Evolutionary conservation across 164 flowering plant species (phyloP).

Genomic region (Nelumbo lutea): DNA sequence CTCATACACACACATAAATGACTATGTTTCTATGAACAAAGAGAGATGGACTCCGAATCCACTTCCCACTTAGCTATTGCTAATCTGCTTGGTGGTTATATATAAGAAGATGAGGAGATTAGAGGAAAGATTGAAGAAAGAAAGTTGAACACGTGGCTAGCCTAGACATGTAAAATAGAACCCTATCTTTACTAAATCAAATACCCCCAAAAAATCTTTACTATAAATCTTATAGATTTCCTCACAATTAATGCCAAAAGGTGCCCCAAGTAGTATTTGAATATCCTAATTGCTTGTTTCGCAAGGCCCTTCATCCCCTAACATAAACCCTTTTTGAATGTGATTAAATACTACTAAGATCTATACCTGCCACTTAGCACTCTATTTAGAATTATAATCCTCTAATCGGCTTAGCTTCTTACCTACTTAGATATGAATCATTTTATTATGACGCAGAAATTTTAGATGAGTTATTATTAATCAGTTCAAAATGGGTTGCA

Average conservation of each 20-base stretch:
- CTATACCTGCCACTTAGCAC: no score
- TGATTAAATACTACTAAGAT: no score
- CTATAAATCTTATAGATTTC: not conserved
- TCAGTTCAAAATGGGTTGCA: no score
- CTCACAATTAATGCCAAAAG: slow-evolving; percentile 7
- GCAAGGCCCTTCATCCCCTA: not conserved
- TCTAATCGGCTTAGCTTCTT: no score
- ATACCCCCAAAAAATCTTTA: not conserved
- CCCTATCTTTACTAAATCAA: not conserved
- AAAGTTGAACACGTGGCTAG: not conserved
- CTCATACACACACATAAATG: no score
- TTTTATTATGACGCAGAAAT: no score
- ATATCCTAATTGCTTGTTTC: not conserved
- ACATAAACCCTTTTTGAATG: not conserved
- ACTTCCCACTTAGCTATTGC: not conserved
- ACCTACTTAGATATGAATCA: no score
- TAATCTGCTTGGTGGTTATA: not conserved
- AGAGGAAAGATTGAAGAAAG: not conserved
- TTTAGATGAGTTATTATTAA: no score
- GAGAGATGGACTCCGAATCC: no score
- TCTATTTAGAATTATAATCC: no score
- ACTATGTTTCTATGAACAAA: no score
- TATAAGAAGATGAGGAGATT: not conserved
- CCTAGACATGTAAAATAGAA: slow-evolving; percentile 1
- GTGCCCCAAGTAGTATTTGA: not conserved